Percentiles rank a stretch among this genome's conserved stretches.
Conservation (phyloP, 352 stramenopile genomes). For the Globisporangium spiculum region DNA sequence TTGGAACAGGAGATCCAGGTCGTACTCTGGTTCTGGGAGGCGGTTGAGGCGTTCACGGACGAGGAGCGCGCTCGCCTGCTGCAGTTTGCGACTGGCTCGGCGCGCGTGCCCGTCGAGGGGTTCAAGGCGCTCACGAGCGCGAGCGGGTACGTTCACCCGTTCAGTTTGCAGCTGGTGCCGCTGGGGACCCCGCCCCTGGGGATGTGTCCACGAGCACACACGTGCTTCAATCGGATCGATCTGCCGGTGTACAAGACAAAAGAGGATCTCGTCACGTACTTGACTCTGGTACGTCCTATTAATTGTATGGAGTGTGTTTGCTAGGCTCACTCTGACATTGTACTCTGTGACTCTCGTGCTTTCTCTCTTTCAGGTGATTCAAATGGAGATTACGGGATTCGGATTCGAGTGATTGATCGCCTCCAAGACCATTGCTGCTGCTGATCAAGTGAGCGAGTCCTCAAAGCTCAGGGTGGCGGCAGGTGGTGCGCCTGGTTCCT, state of each 20-base stretch:
- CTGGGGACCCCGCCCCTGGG: constrained; percentile 42
- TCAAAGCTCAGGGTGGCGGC: neutral
- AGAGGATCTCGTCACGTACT: constrained; percentile 82
- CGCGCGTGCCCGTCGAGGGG: constrained; percentile 89
- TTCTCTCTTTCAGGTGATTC: constrained; percentile 45
- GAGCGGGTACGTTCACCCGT: constrained; percentile 76
- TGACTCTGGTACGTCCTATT: constrained; percentile 70
- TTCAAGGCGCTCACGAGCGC: constrained; percentile 80
- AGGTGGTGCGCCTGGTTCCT: neutral
- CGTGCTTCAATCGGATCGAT: constrained; percentile 89
- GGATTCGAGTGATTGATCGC: constrained; percentile 25
- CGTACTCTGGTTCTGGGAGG: constrained; percentile 90
- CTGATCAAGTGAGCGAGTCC: neutral
- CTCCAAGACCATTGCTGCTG: neutral
- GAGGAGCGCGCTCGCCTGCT: constrained; percentile 95
- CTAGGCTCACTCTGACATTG: constrained; percentile 14
- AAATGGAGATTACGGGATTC: constrained; percentile 91
- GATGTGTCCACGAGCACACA: constrained; percentile 80
- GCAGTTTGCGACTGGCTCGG: constrained; percentile 97
- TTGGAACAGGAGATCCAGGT: constrained; percentile 63
- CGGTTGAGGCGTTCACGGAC: constrained; percentile 78
- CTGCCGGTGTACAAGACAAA: constrained; percentile 76
- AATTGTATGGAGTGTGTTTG: neutral
- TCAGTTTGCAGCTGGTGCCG: constrained; percentile 73
- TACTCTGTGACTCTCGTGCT: constrained; percentile 35